Percentiles rank a stretch among this genome's conserved stretches.
phyloP scores from a whole-genome alignment of 2,329 filamentous ascomycete genomes.

The Basipetospora sp. region DNA sequence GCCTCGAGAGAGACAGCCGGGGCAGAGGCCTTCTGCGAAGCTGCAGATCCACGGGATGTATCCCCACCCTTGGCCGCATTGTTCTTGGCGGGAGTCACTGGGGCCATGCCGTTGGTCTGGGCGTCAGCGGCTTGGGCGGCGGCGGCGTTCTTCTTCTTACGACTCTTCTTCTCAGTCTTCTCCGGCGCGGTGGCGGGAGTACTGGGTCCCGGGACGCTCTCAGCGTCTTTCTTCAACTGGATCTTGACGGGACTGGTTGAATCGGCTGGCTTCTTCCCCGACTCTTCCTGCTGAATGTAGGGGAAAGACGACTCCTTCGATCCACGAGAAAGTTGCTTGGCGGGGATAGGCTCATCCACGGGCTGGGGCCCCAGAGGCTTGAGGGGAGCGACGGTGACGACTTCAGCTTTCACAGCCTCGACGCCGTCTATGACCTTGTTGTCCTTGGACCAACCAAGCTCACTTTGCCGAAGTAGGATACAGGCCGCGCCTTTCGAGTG shows the following conservation, averaged over 20 bases:
- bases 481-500: slow-evolving; percentile 95
- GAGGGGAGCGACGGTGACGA: slow-evolving; percentile 62
- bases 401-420: slow-evolving; percentile 58
- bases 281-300: slow-evolving; percentile 2
- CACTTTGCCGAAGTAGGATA: slow-evolving; percentile 68
- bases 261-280: slow-evolving; percentile 1
- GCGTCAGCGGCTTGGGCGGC: slow-evolving; percentile 28
- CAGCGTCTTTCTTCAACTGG: slow-evolving; percentile 31
- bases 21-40: slow-evolving; percentile 8
- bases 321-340: slow-evolving; percentile 14
- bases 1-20: slow-evolving; percentile 27
- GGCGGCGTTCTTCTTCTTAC: slow-evolving; percentile 49
- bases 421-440: slow-evolving; percentile 72
- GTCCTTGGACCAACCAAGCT: slow-evolving; percentile 82
- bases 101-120: slow-evolving; percentile 25
- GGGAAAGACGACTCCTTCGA: slow-evolving; percentile 22
- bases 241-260: slow-evolving; percentile 12
- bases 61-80: slow-evolving; percentile 19
- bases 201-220: slow-evolving; percentile 21
- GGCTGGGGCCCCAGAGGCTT: slow-evolving; percentile 34
- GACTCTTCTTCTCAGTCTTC: slow-evolving; percentile 45
- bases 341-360: slow-evolving; percentile 26
- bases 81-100: slow-evolving; percentile 15
- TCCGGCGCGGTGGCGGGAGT: slow-evolving; percentile 24
- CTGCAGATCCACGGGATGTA: slow-evolving; percentile 8